Conservation (phyloP, 1,284 basidiomycete genomes). For the Phellopilus nigrolimitatus region DNA sequence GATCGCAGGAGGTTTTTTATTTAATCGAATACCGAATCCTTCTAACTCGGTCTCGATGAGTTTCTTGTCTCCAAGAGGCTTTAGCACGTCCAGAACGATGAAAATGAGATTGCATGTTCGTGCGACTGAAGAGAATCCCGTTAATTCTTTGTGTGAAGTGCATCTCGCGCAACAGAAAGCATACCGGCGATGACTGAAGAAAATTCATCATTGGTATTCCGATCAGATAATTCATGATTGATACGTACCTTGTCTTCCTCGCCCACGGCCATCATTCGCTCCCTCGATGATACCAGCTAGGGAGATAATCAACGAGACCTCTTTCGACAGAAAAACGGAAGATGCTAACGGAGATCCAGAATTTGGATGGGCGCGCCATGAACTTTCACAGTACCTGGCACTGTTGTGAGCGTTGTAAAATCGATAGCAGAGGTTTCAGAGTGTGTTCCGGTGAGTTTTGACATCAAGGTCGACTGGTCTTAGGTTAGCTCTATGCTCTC, state of each 20-base stretch:
- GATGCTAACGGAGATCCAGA: constrained; percentile 69
- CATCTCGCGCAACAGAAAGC: constrained; percentile 24
- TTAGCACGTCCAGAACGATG: constrained; percentile 96
- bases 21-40: constrained; percentile 94
- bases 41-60: constrained; percentile 91
- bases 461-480: constrained; percentile 90
- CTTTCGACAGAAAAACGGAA: neutral
- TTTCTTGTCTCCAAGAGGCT: constrained; percentile 92
- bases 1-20: constrained; percentile 93
- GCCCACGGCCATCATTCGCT: constrained; percentile 95
- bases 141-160: neutral
- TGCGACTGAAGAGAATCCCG: constrained; percentile 57
- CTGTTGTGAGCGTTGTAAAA: constrained; percentile 91
- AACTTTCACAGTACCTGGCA: constrained; percentile 93
- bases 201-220: constrained; percentile 7
- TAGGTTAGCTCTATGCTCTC: constrained; percentile 18
- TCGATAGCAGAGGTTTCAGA: constrained; percentile 98
- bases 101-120: constrained; percentile 98
- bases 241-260: constrained; percentile 86
- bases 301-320: constrained; percentile 13
- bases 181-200: constrained; percentile 74
- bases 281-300: constrained; percentile 97
- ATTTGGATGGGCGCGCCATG: constrained; percentile 93
- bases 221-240: neutral
- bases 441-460: constrained; percentile 95